Percentiles rank a stretch among this genome's conserved stretches.
Conservation (phyloP, 1,284 basidiomycete genomes). For the Pulchroboletus neoregius region DNA sequence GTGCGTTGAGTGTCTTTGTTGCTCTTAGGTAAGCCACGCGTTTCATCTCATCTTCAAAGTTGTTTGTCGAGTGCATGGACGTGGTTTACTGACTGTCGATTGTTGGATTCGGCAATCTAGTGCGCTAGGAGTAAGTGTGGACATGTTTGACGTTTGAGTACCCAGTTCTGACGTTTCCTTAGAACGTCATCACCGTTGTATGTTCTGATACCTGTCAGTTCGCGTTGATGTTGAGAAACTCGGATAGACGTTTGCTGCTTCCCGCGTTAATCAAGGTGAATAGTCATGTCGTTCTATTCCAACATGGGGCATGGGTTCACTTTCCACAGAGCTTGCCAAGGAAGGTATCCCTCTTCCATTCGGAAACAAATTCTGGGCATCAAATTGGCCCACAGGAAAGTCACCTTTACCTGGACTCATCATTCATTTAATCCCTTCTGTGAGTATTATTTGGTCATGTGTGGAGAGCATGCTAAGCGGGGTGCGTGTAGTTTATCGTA, state of each 20-base stretch:
- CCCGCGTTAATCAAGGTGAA: slow-evolving; percentile 45
- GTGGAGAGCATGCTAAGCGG: neutral
- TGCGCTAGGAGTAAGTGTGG: slow-evolving; percentile 28
- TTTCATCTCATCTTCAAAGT: too few relatives aligned
- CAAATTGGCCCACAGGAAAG: slow-evolving; percentile 38
- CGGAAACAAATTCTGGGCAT: slow-evolving; percentile 38
- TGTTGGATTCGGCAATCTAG: slow-evolving; percentile 7
- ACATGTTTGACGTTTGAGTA: neutral
- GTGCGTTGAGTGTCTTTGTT: slow-evolving; percentile 48
- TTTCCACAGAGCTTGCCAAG: slow-evolving; percentile 38
- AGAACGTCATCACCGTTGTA: slow-evolving; percentile 38
- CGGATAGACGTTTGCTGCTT: slow-evolving; percentile 41
- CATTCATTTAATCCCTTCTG: slow-evolving; percentile 35
- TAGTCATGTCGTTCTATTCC: neutral
- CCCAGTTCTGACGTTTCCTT: slow-evolving; percentile 5
- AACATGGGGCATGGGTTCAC: neutral
- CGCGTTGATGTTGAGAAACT: neutral
- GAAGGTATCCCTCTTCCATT: slow-evolving; percentile 42
- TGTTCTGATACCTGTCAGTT: neutral
- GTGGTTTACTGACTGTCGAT: neutral
- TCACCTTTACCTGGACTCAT: slow-evolving; percentile 40
- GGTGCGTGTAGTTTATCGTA: slow-evolving; percentile 39
- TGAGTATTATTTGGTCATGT: slow-evolving; percentile 5
- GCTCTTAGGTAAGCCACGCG: slow-evolving; percentile 41
- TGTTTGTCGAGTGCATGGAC: neutral